Evolutionary conservation across 371 early-diverging fungal genomes (phyloP), one percentile per base, ranked within the genome.

Genomic region (Lichtheimia ornata): DNA sequence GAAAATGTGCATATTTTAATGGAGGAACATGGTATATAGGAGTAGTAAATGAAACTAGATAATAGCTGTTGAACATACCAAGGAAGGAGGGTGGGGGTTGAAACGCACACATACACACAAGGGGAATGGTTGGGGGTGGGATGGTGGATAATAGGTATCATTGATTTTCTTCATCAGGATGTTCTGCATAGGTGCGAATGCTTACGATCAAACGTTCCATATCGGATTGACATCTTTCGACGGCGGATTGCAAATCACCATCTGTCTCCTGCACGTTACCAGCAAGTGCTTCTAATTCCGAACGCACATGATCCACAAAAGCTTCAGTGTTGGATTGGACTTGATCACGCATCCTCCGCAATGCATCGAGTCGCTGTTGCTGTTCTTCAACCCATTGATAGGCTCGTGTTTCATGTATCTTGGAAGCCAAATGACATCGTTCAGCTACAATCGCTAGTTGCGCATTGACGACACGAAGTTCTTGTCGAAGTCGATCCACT

Each of bases 141-240:
- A 14, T 43, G 3, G 44, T 43, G 28, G 56, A 18, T 22, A 56
- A 44, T 56, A 17, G 22, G 47, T 47, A 47, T 47, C 22, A 9
- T 11, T 22, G 17, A 18, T 47, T 17, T 7, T 47, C 47, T 18
- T n/a, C 44, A n/a, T 43, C 47, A n/a, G 47, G 47, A n/a, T 47
- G 47, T 15, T 56, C 25, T 56, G 57, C 43, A 13, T 54, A 61
- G 7, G 62, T 57, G n/a, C 68, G 65, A 18, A 71, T 64, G 45
- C 65, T 65, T 15, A 50, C 43, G 24, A 71, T 55, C 17, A 72
- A 56, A 7, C 53, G 63, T 28, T 72, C 52, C 5, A 70, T 66
- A 27, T 70, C 76, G 17, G 70, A 62, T 53, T 64, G 61, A 50
- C 76, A 72, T n/a, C 68, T 53, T 14, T 15, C 35, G 5, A 68